Percentiles rank a stretch among this genome's conserved stretches.
These are phyloP conservation scores for Tephrocybe rancida DNA, from an alignment of 768 basidiomycete species.

Conservation along the genomic window DNA sequence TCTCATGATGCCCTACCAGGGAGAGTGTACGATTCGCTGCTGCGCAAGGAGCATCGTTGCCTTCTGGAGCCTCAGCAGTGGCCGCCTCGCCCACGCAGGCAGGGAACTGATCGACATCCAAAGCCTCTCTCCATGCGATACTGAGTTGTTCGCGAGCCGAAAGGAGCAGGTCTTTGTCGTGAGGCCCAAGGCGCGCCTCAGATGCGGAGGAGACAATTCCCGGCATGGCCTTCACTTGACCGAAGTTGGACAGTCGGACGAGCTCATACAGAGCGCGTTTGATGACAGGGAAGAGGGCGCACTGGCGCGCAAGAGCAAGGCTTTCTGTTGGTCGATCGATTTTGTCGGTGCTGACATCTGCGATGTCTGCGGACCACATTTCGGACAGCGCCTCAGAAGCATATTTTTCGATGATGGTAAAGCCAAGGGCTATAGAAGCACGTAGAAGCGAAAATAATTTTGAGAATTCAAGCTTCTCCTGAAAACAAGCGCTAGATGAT, in stretches of 20 bases:
- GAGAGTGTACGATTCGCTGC: not conserved
- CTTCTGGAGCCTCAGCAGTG: not conserved
- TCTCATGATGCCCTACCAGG: slow-evolving; percentile 12
- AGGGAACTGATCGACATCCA: slow-evolving; percentile 11
- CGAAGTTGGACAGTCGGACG: slow-evolving; percentile 29
- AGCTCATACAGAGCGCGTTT: slow-evolving; percentile 43
- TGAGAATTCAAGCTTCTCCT: slow-evolving; percentile 27
- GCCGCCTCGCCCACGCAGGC: not conserved
- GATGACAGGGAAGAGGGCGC: slow-evolving; percentile 27
- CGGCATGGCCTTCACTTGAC: slow-evolving; percentile 16
- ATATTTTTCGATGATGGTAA: slow-evolving; percentile 28
- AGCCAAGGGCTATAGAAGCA: slow-evolving; percentile 33
- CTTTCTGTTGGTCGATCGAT: slow-evolving; percentile 29
- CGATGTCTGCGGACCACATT: slow-evolving; percentile 34
- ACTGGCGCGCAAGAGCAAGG: slow-evolving; percentile 32
- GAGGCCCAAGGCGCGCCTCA: not conserved
- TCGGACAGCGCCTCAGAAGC: slow-evolving; percentile 28
- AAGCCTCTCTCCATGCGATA: slow-evolving; percentile 18
- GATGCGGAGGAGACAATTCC: slow-evolving; percentile 1
- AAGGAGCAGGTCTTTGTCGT: slow-evolving; percentile 14
- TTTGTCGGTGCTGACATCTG: slow-evolving; percentile 17
- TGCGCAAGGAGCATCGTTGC: slow-evolving; percentile 1
- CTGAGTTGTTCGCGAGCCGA: slow-evolving; percentile 22
- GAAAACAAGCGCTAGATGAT: slow-evolving; percentile 14
- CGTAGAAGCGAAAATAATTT: slow-evolving; percentile 34